Evolutionary conservation across 2,329 filamentous ascomycete genomes (phyloP).

Genomic region (Dactylellina sp.): DNA sequence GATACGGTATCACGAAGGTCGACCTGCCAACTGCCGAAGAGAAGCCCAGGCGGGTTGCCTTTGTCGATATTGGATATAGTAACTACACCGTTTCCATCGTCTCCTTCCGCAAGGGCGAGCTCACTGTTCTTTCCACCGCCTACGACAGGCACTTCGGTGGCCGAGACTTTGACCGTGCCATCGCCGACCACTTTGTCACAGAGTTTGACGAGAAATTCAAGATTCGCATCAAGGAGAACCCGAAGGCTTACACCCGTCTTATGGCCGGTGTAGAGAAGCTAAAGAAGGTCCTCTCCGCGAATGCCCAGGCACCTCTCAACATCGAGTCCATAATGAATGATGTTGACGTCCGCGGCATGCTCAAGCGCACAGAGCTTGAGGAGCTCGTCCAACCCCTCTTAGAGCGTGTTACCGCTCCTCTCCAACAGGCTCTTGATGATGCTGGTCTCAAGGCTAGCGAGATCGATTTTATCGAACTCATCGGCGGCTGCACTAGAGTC

Average conservation of each 20-base stretch:
- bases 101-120: conserved; percentile 96
- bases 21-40: conserved; percentile 90
- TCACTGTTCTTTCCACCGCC: conserved; percentile 89
- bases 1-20: conserved; percentile 97
- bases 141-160: conserved; percentile 97
- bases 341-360: conserved; percentile 85
- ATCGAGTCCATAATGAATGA: conserved; percentile 99
- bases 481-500: conserved; percentile 94
- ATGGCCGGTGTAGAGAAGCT: conserved; percentile 92
- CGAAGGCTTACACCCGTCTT: conserved; percentile 88
- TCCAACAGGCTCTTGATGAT: conserved; percentile 93
- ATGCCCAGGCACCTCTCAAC: conserved; percentile 90
- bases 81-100: conserved; percentile 95
- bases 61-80: conserved; percentile 95
- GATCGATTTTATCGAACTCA: conserved; percentile 91
- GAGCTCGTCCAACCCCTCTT: conserved; percentile 87
- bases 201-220: conserved; percentile 99
- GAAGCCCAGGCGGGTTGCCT: conserved; percentile 88
- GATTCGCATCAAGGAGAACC: conserved; percentile 91
- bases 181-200: conserved; percentile 92
- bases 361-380: conserved; percentile 95
- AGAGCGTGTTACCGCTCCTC: conserved; percentile 75
- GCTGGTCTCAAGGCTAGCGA: conserved; percentile 91
- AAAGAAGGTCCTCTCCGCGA: conserved; percentile 98
- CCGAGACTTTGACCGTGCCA: conserved; percentile 93